These are phyloP conservation scores for Paramecium sexaurelia DNA, from an alignment of 73 alveolate genomes.

Conservation along the genomic window DNA sequence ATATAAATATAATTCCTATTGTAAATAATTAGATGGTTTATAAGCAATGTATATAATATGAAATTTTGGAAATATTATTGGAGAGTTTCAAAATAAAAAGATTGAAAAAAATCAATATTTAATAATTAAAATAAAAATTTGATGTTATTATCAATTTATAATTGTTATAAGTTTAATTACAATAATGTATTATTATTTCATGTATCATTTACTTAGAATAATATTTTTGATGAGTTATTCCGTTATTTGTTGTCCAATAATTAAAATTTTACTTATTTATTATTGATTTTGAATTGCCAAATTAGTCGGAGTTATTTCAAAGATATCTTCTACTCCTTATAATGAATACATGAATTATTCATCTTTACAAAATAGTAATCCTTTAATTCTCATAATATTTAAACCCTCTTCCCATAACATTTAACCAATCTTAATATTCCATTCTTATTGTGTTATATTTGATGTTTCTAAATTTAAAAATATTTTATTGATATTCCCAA, in stretches of 20 bases:
- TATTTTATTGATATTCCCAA: background rate
- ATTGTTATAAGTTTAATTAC: no score
- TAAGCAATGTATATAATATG: no score
- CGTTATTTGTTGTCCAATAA: conserved; percentile 28
- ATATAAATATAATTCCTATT: no score
- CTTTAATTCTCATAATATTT: conserved; percentile 76
- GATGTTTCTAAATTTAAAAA: background rate
- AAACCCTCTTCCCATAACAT: conserved; percentile 72
- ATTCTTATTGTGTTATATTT: conserved; percentile 23
- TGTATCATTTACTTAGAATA: background rate
- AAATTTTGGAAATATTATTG: no score
- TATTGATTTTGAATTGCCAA: background rate
- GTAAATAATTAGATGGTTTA: no score
- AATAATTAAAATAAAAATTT: no score
- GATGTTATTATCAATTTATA: no score
- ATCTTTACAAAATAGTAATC: conserved; percentile 55
- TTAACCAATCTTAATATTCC: conserved; percentile 63
- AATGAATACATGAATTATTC: conserved; percentile 65
- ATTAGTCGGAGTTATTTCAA: conserved; percentile 69
- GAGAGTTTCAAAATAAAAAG: no score
- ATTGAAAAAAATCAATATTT: no score
- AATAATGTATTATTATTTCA: background rate
- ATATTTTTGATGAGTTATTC: background rate
- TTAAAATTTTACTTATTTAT: background rate
- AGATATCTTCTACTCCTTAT: conserved; percentile 80